A percentile compares a stretch with the other conserved stretches of the same genome.
Evolutionary conservation across 2,329 filamentous ascomycete genomes (phyloP).

Genomic region (Domatiomyces catenatus): DNA sequence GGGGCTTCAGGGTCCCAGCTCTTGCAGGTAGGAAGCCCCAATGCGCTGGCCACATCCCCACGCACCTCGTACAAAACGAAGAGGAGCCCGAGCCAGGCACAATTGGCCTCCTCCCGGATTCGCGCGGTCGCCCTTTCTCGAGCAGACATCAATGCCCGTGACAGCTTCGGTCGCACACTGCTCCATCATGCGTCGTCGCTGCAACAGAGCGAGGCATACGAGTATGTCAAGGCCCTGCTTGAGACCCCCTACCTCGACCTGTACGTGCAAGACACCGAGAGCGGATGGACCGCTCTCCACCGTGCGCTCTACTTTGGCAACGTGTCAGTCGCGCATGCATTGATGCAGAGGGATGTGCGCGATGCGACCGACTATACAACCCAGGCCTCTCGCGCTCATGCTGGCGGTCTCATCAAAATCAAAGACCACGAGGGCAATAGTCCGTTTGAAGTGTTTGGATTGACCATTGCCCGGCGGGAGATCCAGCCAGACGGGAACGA

Average conservation of each 20-base stretch:
- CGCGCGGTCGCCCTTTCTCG: conserved; percentile 30
- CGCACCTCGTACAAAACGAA: conserved; percentile 16
- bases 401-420: conserved; percentile 71
- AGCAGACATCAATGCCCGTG: conserved; percentile 69
- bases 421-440: conserved; percentile 93
- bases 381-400: conserved; percentile 39
- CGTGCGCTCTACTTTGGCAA: conserved; percentile 83
- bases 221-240: conserved; percentile 64
- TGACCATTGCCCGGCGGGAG: conserved; percentile 68
- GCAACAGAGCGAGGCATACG: conserved; percentile 52
- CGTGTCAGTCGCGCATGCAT: conserved; percentile 64
- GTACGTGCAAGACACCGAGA: conserved; percentile 75
- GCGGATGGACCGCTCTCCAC: conserved; percentile 90
- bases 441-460: conserved; percentile 81
- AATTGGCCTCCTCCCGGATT: conserved; percentile 1
- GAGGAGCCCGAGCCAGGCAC: conserved; percentile 12
- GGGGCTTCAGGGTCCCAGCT: conserved; percentile 32
- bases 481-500: conserved; percentile 28
- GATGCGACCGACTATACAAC: conserved; percentile 48
- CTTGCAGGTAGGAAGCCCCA: conserved; percentile 18
- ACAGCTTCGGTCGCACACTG: conserved; percentile 65
- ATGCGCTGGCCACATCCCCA: conserved; percentile 35
- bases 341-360: conserved; percentile 62
- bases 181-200: conserved; percentile 64
- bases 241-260: conserved; percentile 72